Evolutionary conservation across 2,329 filamentous ascomycete genomes (phyloP), one percentile per base, ranked within the genome.

Genomic region (Aureobasidium sp.): DNA sequence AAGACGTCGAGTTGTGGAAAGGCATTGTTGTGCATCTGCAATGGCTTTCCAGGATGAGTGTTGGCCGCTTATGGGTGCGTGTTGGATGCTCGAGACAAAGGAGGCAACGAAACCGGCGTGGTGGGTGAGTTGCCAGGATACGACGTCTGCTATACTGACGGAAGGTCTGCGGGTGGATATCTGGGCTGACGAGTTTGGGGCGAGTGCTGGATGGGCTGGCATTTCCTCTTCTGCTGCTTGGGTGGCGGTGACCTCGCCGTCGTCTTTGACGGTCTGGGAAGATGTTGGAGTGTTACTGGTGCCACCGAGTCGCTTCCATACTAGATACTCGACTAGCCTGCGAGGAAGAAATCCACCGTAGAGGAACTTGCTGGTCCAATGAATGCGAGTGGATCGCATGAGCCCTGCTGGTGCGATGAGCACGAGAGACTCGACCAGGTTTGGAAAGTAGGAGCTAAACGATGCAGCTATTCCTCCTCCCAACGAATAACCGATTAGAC

Each of bases 331-430:
- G 1, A 84, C 72, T 8, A 89, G 65, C 50, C 73, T 76, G 63
- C 85, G 81, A 0, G 88, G 87, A 33, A 91, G 70, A 27, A 85
- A 68, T 0, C 81, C 82, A 5, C 81, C 81, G 70, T 90, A 90
- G 9, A 91, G 76, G 22, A 91, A 66, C 60, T 81, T 81, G 68
- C 82, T 85, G 64, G 79, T 78, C 73, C 81, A 81, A 62, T 81
- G 81, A 62, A 90, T 80, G 68, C 88, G 84, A 15, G 77, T 75
- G 5, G 76, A 73, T n/a, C 88, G 81, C 53, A 96, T 83, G 48
- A 96, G 78, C 0, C 92, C 92, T 0, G 86, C 81, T 0, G 92
- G 91, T 0, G 91, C 90, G 45, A 97, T 81, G 6, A 96, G 81
- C 12, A 94, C 79, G 24, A 97, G 78, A 11, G 81, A 83, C 14